phyloP scores from a whole-genome alignment of 2,329 filamentous ascomycete genomes.

The Alternaria solani region DNA sequence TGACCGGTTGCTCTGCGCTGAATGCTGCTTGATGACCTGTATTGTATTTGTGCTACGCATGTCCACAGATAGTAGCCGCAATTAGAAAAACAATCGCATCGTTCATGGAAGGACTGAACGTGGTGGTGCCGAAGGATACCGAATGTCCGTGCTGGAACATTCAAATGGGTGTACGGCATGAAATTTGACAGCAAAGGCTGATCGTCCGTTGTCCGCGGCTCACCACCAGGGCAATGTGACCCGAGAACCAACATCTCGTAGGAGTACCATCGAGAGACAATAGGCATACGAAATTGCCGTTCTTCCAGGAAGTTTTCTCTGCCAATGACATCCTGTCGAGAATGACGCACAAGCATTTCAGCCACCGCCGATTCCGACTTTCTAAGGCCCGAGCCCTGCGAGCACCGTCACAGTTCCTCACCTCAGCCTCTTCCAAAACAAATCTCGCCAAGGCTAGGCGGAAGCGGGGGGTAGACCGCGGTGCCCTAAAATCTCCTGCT shows the following conservation, averaged over 20 bases:
- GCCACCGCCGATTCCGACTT: constrained; percentile 50
- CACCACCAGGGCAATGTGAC: constrained; percentile 42
- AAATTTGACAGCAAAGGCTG: constrained; percentile 39
- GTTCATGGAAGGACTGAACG: constrained; percentile 25
- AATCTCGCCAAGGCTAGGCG: constrained; percentile 48
- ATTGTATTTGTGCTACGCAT: constrained; percentile 40
- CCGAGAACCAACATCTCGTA: constrained; percentile 42
- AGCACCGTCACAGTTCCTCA: constrained; percentile 48
- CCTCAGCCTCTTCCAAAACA: constrained; percentile 51
- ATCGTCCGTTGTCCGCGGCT: constrained; percentile 30
- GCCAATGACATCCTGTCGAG: constrained; percentile 43
- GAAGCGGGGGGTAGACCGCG: constrained; percentile 47
- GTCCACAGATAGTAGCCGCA: constrained; percentile 23
- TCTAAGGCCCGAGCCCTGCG: constrained; percentile 49
- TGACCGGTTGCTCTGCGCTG: constrained; percentile 16
- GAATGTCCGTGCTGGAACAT: constrained; percentile 41
- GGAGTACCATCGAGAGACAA: constrained; percentile 39
- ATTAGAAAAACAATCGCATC: constrained; percentile 36
- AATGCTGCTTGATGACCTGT: constrained; percentile 14
- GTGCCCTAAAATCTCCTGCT: constrained; percentile 50
- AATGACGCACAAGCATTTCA: constrained; percentile 52
- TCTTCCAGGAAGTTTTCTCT: constrained; percentile 33
- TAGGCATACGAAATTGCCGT: constrained; percentile 37
- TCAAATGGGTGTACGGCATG: constrained; percentile 42
- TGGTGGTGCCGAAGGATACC: constrained; percentile 37